Evolutionary conservation across 257 asterid genomes (phyloP).

Genomic region (Solanum sejunctum): DNA sequence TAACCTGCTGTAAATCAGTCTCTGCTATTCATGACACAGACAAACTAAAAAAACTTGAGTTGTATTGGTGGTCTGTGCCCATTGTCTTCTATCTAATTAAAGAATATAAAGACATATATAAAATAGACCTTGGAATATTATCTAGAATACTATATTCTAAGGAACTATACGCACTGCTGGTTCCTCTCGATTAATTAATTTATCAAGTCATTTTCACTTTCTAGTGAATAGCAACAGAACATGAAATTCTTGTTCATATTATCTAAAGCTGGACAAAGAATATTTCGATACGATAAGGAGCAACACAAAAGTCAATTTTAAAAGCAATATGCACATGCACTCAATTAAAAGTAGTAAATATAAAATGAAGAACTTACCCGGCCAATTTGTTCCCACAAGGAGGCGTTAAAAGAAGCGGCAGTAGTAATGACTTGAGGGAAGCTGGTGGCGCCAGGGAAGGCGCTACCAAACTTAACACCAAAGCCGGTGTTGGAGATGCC

Average conservation of each 20-base stretch:
- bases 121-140: not conserved
- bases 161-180: not conserved
- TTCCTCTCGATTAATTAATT: not conserved
- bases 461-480: slow-evolving; percentile 60
- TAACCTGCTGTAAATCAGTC: slow-evolving; percentile 18
- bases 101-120: not conserved
- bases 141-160: not conserved
- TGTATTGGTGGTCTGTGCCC: slow-evolving; percentile 17
- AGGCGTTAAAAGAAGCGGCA: slow-evolving; percentile 63
- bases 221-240: not conserved
- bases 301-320: not conserved
- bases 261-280: not conserved
- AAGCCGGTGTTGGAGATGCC: slow-evolving; percentile 81
- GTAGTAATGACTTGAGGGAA: slow-evolving; percentile 90
- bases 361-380: slow-evolving; percentile 27
- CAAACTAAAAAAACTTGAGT: not conserved
- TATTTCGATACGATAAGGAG: not conserved
- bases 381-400: slow-evolving; percentile 83
- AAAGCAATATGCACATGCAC: not conserved
- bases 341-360: not conserved
- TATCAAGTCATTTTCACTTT: not conserved
- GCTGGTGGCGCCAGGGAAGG: slow-evolving; percentile 72
- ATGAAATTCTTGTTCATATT: not conserved
- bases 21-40: slow-evolving; percentile 14
- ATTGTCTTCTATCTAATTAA: slow-evolving; percentile 6